phyloP scores from a whole-genome alignment of 768 basidiomycete species.

The Lentinula sp. region DNA sequence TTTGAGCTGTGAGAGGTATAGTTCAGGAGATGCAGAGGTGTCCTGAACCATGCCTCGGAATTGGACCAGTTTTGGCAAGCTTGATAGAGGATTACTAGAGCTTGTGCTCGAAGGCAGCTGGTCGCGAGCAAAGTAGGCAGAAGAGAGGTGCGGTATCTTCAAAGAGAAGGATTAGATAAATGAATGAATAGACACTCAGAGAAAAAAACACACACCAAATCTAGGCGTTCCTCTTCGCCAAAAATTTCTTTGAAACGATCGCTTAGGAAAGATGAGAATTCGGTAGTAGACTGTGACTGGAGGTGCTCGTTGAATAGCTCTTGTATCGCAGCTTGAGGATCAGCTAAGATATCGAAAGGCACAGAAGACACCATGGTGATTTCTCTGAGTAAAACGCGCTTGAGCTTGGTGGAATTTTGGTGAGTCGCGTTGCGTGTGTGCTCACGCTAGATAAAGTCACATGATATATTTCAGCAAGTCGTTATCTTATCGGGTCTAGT shows the following conservation, averaged over 20 bases:
- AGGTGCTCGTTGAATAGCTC: not conserved
- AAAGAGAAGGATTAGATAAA: not conserved
- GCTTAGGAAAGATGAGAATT: not conserved
- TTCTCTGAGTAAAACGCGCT: too few relatives aligned
- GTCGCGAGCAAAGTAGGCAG: slow-evolving; percentile 10
- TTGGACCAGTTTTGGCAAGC: slow-evolving; percentile 49
- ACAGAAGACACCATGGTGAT: slow-evolving; percentile 5
- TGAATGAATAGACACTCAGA: not conserved
- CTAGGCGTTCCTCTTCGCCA: slow-evolving; percentile 15
- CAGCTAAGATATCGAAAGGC: slow-evolving; percentile 4
- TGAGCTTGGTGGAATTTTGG: not conserved
- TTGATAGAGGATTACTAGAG: slow-evolving; percentile 30
- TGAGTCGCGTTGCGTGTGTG: not conserved
- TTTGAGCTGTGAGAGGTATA: slow-evolving; percentile 52
- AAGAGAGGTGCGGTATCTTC: slow-evolving; percentile 55
- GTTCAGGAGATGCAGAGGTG: slow-evolving; percentile 64
- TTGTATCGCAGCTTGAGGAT: not conserved
- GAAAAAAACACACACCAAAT: slow-evolving; percentile 19
- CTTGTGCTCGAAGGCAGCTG: not conserved
- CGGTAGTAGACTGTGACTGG: not conserved
- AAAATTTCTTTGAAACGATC: slow-evolving; percentile 1
- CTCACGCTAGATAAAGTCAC: not conserved
- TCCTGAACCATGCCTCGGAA: slow-evolving; percentile 83
- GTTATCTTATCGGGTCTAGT: not conserved
- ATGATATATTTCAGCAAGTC: not conserved